These are phyloP conservation scores for Auricularia sp. DNA, from an alignment of 768 basidiomycete species.

Conservation along the genomic window DNA sequence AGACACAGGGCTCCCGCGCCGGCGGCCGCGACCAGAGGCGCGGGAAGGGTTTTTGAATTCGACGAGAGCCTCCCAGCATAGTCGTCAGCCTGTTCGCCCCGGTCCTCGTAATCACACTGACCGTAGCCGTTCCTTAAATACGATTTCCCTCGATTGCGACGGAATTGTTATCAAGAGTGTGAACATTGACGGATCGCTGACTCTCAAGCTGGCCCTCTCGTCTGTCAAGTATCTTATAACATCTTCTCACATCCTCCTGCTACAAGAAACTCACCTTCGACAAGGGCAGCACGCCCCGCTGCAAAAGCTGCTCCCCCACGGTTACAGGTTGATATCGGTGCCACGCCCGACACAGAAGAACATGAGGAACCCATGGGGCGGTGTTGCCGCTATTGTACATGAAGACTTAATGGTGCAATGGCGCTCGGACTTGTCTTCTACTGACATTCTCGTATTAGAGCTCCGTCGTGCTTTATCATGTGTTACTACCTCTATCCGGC, in stretches of 20 bases:
- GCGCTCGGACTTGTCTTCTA: neutral
- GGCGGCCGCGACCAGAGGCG: no score
- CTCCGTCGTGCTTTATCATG: neutral
- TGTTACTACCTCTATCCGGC: neutral
- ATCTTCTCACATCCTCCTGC: neutral
- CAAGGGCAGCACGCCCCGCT: neutral
- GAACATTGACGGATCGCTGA: neutral
- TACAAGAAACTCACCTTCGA: neutral
- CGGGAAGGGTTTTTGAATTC: no score
- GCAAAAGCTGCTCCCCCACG: neutral
- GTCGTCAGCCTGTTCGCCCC: neutral
- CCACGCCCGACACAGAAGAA: neutral
- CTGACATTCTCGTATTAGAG: neutral
- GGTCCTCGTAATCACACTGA: neutral
- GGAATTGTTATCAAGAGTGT: neutral
- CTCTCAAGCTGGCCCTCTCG: neutral
- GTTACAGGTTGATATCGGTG: neutral
- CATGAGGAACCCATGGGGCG: neutral
- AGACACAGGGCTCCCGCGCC: no score
- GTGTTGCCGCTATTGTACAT: neutral
- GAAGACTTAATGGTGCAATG: neutral
- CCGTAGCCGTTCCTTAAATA: neutral
- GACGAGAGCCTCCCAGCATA: neutral
- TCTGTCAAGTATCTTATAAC: neutral
- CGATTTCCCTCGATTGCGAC: no score